Evolutionary conservation across 345 rosid genomes (phyloP), one percentile per base, ranked within the genome.

Genomic region (Camelina hispida): DNA sequence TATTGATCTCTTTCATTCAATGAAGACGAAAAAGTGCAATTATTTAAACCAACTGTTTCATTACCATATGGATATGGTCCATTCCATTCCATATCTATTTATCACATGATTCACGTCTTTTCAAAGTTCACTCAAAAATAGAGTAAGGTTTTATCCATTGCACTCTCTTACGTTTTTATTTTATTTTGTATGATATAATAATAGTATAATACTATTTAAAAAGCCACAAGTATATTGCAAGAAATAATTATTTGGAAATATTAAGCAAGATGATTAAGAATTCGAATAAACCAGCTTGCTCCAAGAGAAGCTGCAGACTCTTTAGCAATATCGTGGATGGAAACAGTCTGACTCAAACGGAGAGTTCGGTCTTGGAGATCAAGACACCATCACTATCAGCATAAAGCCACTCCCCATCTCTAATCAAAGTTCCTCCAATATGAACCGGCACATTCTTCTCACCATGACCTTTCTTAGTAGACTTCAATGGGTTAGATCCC

Each of bases 371-470:
- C 72, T 77, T 85, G 25, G 95, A 90, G 70, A 90, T 81, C 25
- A 94, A 83, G 78, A 88, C 38, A 47, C 97, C 96, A 74, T 94
- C 98, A 17, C 85, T 85, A 66, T 94, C 97, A 50, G 92, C 96
- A 75, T 87, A 91, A 71, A 94, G 59, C 97, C 97, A 91, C 64
- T 94, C 97, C 18, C 95, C 93, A 5, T 91, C 89, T 8, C 63
- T 84, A 58, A 90, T 81, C 58, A 84, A 67, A 22, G 84, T 81
- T 38, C 97, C 96, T 12, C 75, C 97, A 50, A 94, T 71, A 58
- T 83, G 66, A 50, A 91, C 80, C 0, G 83, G 73, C 17, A 84
- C 85, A 71, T 86, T 85, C 82, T 82, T 91, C 61, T 91, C 96
- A 12, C 98, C 97, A 25, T 81, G 73, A 25, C 96, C 96, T 69